These are phyloP conservation scores for Cladosporium sp. DNA, from an alignment of 2,329 filamentous ascomycete genomes.

Conservation along the genomic window DNA sequence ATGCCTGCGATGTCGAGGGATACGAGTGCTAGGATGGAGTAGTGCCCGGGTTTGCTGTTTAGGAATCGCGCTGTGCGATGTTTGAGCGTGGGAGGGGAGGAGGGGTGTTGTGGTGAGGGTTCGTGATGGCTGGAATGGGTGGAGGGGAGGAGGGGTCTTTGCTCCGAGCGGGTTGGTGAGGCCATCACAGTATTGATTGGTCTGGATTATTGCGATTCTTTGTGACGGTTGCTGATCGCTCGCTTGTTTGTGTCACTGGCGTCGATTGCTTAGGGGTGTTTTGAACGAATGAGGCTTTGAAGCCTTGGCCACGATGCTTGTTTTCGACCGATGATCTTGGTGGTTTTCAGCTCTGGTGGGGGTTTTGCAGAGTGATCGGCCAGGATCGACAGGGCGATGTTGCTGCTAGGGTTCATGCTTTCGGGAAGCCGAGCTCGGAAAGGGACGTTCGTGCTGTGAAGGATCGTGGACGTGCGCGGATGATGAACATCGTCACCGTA, in stretches of 20 bases:
- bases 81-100: background rate
- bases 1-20: conserved; percentile 48
- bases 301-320: background rate
- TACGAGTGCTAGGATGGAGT: conserved; percentile 46
- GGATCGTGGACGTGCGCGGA: background rate
- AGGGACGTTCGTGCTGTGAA: background rate
- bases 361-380: background rate
- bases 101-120: too few relatives aligned
- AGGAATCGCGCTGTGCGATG: conserved; percentile 30
- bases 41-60: conserved; percentile 46
- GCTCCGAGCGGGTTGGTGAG: too few relatives aligned
- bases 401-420: background rate
- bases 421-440: background rate
- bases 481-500: background rate
- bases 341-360: background rate
- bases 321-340: background rate
- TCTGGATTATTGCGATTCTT: too few relatives aligned
- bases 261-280: background rate
- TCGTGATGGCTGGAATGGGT: too few relatives aligned
- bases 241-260: background rate
- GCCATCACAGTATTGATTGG: too few relatives aligned
- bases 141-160: too few relatives aligned
- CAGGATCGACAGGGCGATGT: background rate
- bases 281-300: background rate
- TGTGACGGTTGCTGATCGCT: too few relatives aligned